Base-by-base conservation (phyloP, 2,329 filamentous ascomycete genomes). In the Xylariaceae sp. region DNA sequence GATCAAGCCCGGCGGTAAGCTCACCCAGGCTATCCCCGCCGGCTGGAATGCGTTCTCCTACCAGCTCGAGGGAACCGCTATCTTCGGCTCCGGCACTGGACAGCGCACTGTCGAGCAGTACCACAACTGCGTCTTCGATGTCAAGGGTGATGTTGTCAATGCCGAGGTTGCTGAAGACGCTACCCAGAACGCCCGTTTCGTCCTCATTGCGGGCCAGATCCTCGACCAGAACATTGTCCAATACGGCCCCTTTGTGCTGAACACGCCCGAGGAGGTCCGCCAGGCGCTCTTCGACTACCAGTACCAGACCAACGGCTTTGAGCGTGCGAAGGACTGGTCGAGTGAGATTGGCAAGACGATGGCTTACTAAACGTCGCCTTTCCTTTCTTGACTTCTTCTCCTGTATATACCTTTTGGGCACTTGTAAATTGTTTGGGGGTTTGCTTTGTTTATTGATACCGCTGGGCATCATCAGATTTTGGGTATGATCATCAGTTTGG, bases 1-100 rank as follows among this genome's bases (percentile, higher is more conserved):
- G 17, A 83, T 97, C 56, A 77, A 85, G 68, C 92, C 92, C 0
- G 93, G 93, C 56, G 92, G 90, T 51, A 84, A 80, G 60, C 78
- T 97, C 65, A 80, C 79, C 18, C 93, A 97, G 77, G 74, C 83
- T 4, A 71, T 97, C 2, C 93, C 93, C 0, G 76, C 80, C 62
- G 88, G 86, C 34, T 97, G 92, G 90, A 97, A 95, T 73, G 86
- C 90, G 1, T 97, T 97, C 70, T 87, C 88, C 13, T 97, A 97
- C 73, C 88, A 85, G 2, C 79, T 97, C n/a, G 80, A 86, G 60
- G 93, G 93, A 18, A 83, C 81, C 6, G 86, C 85, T 1, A 77
- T 78, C 67, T 89, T 88, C 73, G 86, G 80, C 65, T 78, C 74
- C 49, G 83, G 79, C 18, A 73, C 78, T 57, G 74, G 77, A 23